Base-by-base conservation (phyloP, 2,329 filamentous ascomycete genomes). In the Fusarium sp. region DNA sequence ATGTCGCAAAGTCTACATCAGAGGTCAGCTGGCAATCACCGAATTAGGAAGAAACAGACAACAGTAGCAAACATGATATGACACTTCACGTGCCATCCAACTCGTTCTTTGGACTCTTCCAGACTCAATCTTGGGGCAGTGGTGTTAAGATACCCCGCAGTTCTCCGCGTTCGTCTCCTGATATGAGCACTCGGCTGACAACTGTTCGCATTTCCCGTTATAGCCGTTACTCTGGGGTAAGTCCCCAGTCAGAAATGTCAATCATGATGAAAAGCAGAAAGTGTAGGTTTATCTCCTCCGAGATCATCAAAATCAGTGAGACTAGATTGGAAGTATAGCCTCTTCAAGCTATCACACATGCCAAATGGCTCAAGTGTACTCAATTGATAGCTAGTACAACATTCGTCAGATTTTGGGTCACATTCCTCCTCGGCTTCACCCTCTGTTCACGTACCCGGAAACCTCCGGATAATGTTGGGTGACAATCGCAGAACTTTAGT, bases 1-100 rank as follows among this genome's bases (percentile, higher is more conserved):
- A 34, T 34, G 0, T 15, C 0, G 34, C 10, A 22, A 13, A 18
- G 2, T 0, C 8, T 18, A 0, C 51, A 18, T 10, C 11, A 14
- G 7, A n/a, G 1, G 24, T 9, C 10, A 39, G 34, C 24, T 26
- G 34, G 20, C 2, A 28, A 18, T 28, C 2, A 6, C 34, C 11
- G 8, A n/a, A 28, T 22, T 1, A 3, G 34, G 34, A 41, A 18
- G 6, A 41, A 30, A 2, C 8, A n/a, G 24, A 14, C 8, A 28
- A 8, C 2, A 6, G 8, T 4, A 39, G 7, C 2, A n/a, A 6
- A n/a, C 10, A 55, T 41, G 51, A 55, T 30, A 55, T 55, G 51
- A 55, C 6, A n/a, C 34, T 41, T 18, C 32, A 55, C 34, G 34
- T 41, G 34, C 24, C 20, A 55, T 5, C 3, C 8, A 10, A 30